phyloP scores from a whole-genome alignment of 2,329 filamentous ascomycete genomes.

The Akanthomyces muscarius region DNA sequence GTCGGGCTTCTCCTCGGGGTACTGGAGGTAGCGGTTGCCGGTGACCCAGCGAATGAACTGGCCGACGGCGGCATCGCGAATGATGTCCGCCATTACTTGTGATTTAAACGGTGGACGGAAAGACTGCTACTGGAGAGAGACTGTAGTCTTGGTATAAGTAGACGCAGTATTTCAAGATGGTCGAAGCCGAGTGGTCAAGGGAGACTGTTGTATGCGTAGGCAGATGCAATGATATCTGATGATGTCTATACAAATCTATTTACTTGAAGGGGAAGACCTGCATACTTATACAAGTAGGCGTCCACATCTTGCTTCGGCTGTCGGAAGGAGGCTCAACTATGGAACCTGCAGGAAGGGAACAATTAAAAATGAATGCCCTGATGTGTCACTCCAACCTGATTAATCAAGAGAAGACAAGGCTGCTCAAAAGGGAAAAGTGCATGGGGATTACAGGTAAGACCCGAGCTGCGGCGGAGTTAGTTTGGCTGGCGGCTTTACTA shows the following conservation, averaged over 20 bases:
- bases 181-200: no score
- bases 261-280: neutral
- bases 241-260: neutral
- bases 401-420: neutral
- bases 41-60: conserved; percentile 54
- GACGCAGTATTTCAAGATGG: neutral
- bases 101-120: neutral
- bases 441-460: neutral
- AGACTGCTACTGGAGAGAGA: neutral
- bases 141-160: neutral
- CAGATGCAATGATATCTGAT: neutral
- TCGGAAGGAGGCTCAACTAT: neutral
- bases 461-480: conserved; percentile 6
- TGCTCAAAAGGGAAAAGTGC: neutral
- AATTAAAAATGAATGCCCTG: neutral
- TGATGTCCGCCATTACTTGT: conserved; percentile 28
- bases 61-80: conserved; percentile 56
- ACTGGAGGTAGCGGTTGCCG: conserved; percentile 49
- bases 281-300: conserved; percentile 3
- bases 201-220: neutral
- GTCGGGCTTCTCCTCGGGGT: conserved; percentile 55
- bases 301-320: neutral
- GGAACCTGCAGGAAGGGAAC: neutral
- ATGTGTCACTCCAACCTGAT: neutral
- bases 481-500: neutral